Evolutionary conservation across 768 basidiomycete genomes (phyloP).

Genomic region (Lactifluus subvellereus): DNA sequence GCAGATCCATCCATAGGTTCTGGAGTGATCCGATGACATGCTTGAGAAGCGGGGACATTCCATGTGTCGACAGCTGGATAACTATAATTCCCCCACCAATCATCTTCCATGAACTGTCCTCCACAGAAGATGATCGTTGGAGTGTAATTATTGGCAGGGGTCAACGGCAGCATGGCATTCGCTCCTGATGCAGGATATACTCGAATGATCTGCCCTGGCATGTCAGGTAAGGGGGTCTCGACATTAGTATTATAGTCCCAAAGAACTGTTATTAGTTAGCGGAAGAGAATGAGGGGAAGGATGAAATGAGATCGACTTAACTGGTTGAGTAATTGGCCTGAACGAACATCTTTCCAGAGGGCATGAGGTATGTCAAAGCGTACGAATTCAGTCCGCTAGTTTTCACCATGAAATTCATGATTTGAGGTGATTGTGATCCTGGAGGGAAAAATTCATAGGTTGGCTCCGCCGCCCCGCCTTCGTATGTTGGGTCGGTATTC

Average conservation of each 20-base stretch:
- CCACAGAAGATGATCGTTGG: constrained; percentile 90
- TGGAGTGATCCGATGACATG: constrained; percentile 82
- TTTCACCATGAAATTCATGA: constrained; percentile 60
- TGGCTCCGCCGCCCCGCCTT: constrained; percentile 72
- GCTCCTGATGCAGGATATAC: constrained; percentile 64
- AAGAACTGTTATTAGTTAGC: constrained; percentile 33
- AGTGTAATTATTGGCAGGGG: constrained; percentile 80
- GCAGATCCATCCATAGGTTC: constrained; percentile 67
- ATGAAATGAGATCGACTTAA: constrained; percentile 32
- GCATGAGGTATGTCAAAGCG: constrained; percentile 66
- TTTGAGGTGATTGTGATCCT: constrained; percentile 40
- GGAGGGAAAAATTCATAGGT: constrained; percentile 81
- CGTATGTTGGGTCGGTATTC: constrained; percentile 53
- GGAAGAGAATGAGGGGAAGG: constrained; percentile 7
- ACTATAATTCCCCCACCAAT: constrained; percentile 71
- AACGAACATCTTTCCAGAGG: constrained; percentile 72
- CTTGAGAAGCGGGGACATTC: constrained; percentile 58
- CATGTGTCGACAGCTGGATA: constrained; percentile 70
- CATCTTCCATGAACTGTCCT: constrained; percentile 70
- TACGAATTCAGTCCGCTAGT: constrained; percentile 79
- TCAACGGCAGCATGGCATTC: constrained; percentile 68
- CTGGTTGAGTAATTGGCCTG: constrained; percentile 79
- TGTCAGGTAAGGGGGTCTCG: constrained; percentile 61
- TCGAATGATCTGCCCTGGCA: constrained; percentile 68
- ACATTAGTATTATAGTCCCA: constrained; percentile 50